Base-by-base conservation (phyloP, 2,329 filamentous ascomycete species). In the Phaeosphaeriaceae sp. region DNA sequence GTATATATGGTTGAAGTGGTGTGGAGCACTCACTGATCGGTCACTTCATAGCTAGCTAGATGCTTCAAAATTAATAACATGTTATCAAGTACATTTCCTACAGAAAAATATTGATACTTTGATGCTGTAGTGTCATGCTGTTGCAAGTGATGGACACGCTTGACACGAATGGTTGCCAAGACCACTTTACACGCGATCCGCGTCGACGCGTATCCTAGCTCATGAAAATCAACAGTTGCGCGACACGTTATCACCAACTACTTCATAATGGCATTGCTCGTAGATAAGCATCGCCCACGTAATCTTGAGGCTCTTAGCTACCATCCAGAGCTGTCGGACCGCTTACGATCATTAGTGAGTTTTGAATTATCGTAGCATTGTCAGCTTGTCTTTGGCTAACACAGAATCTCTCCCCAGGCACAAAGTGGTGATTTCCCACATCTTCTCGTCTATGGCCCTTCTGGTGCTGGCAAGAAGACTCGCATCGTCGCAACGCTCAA, bases 371-470 rank as follows among this genome's bases (percentile, higher is more conserved):
- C 11, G 2, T 15, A 40, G 43, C 16, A 13, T 6, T 34, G 15
- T 23, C 5, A 20, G 21, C 18, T 13, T 39, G 44, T 28, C 46
- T 29, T 38, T 21, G 51, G 44, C 52, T 58, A 53, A 63, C 43
- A 15, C 18, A 21, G 34, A 20, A 23, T 17, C 23, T 41, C 5
- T 46, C 53, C n/a, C 13, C 54, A 96, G 92, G 94, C 94, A 46
- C 90, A 95, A 83, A 95, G 89, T 76, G 92, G 93, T 63, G 95
- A 99, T 74, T 99, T 99, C 71, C 94, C 94, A 41, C 95, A 99
- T 77, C 86, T 99, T 38, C 89, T 99, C 55, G 90, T 99, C 58
- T 99, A 97, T 71, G 94, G 94, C 0, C 94, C 94, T 1, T 97
- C 93, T 0, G 94, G 94, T 28, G 94, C 94, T 4, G 94, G 94